These are phyloP conservation scores for Fusarium globosum DNA, from an alignment of 2,329 filamentous ascomycete genomes.

Conservation along the genomic window DNA sequence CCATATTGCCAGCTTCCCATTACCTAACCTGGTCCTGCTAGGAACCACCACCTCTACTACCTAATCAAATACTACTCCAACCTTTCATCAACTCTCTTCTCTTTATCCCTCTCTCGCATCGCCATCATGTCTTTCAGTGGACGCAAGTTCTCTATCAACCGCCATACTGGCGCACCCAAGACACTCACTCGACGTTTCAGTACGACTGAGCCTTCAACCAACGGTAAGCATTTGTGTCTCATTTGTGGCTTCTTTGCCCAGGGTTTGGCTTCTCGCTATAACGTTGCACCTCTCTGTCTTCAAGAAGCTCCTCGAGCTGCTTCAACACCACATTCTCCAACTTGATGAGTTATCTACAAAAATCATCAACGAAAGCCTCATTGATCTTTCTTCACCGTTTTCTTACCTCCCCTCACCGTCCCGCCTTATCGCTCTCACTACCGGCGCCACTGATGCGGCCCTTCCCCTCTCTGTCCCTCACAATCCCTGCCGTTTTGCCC, in stretches of 20 bases:
- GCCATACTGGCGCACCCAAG: conserved; percentile 71
- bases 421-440: conserved; percentile 25
- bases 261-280: neutral
- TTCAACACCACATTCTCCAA: neutral
- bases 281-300: neutral
- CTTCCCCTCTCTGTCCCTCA: conserved; percentile 17
- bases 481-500: conserved; percentile 23
- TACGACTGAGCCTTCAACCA: conserved; percentile 65
- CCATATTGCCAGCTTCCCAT: conserved; percentile 8
- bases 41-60: conserved; percentile 4
- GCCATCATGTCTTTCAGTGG: conserved; percentile 60
- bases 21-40: conserved; percentile 14
- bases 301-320: neutral
- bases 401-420: conserved; percentile 38
- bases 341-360: neutral
- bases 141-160: conserved; percentile 75
- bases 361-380: conserved; percentile 7
- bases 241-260: neutral
- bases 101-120: neutral
- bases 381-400: conserved; percentile 22
- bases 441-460: conserved; percentile 26
- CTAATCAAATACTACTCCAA: neutral
- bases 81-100: conserved; percentile 5
- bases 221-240: conserved; percentile 55
- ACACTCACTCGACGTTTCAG: conserved; percentile 66